These are phyloP conservation scores for Tulasnella sp. DNA, from an alignment of 768 basidiomycete genomes.

Conservation along the genomic window DNA sequence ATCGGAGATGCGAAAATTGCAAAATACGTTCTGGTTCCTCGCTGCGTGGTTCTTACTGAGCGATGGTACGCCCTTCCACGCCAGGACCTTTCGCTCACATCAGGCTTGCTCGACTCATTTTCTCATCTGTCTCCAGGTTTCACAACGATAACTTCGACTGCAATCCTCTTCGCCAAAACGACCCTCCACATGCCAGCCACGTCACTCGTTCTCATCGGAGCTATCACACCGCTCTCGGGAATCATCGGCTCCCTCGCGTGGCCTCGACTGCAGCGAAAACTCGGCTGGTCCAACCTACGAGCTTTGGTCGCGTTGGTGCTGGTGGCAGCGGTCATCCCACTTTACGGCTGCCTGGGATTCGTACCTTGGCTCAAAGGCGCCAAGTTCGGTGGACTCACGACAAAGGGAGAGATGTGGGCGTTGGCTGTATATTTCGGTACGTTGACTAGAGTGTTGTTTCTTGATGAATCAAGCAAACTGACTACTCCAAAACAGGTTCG, in stretches of 20 bases:
- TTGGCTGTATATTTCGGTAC: constrained; percentile 81
- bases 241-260: constrained; percentile 84
- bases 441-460: constrained; percentile 37
- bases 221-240: constrained; percentile 75
- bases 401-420: constrained; percentile 81
- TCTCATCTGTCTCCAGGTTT: constrained; percentile 59
- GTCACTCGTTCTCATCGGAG: constrained; percentile 76
- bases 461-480: constrained; percentile 2
- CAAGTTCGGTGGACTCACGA: constrained; percentile 74
- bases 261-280: constrained; percentile 69
- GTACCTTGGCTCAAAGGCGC: constrained; percentile 48
- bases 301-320: constrained; percentile 70
- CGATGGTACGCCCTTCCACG: constrained; percentile 61
- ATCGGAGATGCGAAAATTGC: constrained; percentile 70
- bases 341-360: constrained; percentile 85
- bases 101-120: background rate
- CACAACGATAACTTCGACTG: constrained; percentile 89
- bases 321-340: constrained; percentile 67
- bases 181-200: constrained; percentile 77
- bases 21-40: constrained; percentile 86
- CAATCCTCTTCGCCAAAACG: constrained; percentile 91
- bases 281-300: constrained; percentile 66
- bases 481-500: constrained; percentile 46
- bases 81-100: constrained; percentile 4
- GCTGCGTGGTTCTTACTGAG: constrained; percentile 94